Evolutionary conservation across 345 rosid species (phyloP), one percentile per base, ranked within the genome.

Genomic region (Brassica juncea): DNA sequence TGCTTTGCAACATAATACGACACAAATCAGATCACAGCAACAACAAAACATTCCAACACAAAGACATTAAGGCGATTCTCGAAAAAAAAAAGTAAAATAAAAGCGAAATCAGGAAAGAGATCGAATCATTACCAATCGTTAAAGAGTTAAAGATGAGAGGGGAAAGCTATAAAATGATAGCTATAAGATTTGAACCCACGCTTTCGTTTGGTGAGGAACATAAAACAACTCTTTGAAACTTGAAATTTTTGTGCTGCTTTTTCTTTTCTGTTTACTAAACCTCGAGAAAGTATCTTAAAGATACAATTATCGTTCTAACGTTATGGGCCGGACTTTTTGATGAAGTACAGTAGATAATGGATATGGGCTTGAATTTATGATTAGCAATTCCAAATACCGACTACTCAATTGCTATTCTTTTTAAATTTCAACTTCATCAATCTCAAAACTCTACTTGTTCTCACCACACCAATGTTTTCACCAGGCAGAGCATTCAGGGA

Each of bases 291-390:
- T 28, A 28, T 28, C 30, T 28, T 28, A 28, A 28, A 28, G 30
- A 28, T 28, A 28, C 30, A 28, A 28, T 28, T 28, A 28, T 73
- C 74, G 58, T 58, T 15, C 25, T 16, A 23, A 14, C 66, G 7
- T 4, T 28, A 66, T 72, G 82, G 82, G 73, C 77, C 25, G 2
- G 63, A 15, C 2, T 1, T n/a, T 49, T 6, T 4, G 5, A 28
- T 28, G 31, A 9, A 57, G 2, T 16, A 49, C 9, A 68, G 7
- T 3, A 2, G 14, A 16, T 34, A 1, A 34, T 63, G 7, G 57
- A 52, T 71, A 63, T 54, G 65, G 76, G 76, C 76, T 66, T 49
- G 19, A 16, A 49, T 3, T 49, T 49, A n/a, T 49, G 57, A 5
- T 49, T 14, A 2, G n/a, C n/a, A 3, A 42, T 39, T 39, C 4